Evolutionary conservation across 345 rosid species (phyloP).

Genomic region (Heritiera fomes): DNA sequence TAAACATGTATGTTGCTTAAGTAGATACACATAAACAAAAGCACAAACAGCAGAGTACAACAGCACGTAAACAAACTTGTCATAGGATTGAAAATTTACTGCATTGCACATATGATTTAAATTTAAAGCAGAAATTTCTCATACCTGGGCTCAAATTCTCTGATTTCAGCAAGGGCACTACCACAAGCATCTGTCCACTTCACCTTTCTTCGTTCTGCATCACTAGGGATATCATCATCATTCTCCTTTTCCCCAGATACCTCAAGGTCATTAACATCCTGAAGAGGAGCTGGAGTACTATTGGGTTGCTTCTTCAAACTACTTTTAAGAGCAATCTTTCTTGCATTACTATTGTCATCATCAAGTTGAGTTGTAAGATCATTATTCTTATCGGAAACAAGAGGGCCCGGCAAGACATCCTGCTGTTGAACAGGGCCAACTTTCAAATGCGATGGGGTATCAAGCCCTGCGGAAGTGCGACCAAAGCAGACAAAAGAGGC

Average conservation of each 20-base stretch:
- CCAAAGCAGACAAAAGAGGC: slow-evolving; percentile 87
- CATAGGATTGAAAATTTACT: slow-evolving; percentile 6
- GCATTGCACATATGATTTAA: slow-evolving; percentile 1
- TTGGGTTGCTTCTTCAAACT: slow-evolving; percentile 70
- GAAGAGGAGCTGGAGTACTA: slow-evolving; percentile 40
- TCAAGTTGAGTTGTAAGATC: slow-evolving; percentile 42
- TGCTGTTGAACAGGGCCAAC: slow-evolving; percentile 72
- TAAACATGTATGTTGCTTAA: background rate
- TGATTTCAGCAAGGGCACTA: slow-evolving; percentile 77
- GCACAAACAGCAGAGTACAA: background rate
- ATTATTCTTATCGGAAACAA: slow-evolving; percentile 46
- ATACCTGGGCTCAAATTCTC: slow-evolving; percentile 98
- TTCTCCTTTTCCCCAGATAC: slow-evolving; percentile 33
- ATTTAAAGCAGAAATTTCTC: slow-evolving; percentile 12
- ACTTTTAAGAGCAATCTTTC: slow-evolving; percentile 59
- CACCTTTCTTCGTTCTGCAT: slow-evolving; percentile 69
- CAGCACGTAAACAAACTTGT: background rate
- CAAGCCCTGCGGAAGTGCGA: slow-evolving; percentile 81
- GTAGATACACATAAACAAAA: background rate
- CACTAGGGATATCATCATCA: slow-evolving; percentile 43
- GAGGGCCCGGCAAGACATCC: slow-evolving; percentile 53
- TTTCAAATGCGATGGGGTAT: slow-evolving; percentile 70
- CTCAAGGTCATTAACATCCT: slow-evolving; percentile 40
- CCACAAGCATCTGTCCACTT: slow-evolving; percentile 97
- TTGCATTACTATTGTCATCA: slow-evolving; percentile 43